phyloP scores from a whole-genome alignment of 805 yeast genomes.

The Huiozyma naganishii region DNA sequence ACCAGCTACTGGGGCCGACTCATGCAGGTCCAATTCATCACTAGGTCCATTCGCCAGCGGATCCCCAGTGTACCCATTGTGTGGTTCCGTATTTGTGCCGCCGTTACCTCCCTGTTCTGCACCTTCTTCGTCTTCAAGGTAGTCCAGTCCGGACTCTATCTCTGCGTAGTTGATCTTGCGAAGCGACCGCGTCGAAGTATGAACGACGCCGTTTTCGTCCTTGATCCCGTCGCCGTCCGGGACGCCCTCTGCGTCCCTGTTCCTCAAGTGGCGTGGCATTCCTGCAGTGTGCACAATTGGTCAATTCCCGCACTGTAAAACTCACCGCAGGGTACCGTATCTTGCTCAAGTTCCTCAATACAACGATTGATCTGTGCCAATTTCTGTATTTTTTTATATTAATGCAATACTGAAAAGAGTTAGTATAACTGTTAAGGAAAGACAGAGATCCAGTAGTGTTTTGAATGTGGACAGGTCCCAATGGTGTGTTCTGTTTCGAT shows the following conservation, averaged over 20 bases:
- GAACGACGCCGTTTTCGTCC: constrained; percentile 23
- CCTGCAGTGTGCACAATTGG: neutral
- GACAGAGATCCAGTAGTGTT: no score
- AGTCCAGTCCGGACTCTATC: constrained; percentile 26
- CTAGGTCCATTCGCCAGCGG: neutral
- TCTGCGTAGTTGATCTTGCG: constrained; percentile 29
- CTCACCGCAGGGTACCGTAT: no score
- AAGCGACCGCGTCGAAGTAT: constrained; percentile 26
- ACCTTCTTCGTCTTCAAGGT: constrained; percentile 13
- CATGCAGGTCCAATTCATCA: neutral
- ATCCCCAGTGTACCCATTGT: no score
- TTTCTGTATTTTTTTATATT: no score
- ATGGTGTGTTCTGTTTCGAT: no score
- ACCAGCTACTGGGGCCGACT: neutral
- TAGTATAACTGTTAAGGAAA: no score
- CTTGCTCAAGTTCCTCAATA: no score
- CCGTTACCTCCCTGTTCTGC: neutral
- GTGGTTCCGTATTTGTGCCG: neutral
- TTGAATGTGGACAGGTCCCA: no score
- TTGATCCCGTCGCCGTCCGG: constrained; percentile 11
- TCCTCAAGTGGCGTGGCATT: constrained; percentile 11
- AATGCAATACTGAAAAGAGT: no score
- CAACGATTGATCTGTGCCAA: no score
- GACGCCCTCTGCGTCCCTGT: constrained; percentile 4
- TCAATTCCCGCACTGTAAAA: neutral